phyloP scores from a whole-genome alignment of 345 rosid species.

The Cardamine occulta region DNA sequence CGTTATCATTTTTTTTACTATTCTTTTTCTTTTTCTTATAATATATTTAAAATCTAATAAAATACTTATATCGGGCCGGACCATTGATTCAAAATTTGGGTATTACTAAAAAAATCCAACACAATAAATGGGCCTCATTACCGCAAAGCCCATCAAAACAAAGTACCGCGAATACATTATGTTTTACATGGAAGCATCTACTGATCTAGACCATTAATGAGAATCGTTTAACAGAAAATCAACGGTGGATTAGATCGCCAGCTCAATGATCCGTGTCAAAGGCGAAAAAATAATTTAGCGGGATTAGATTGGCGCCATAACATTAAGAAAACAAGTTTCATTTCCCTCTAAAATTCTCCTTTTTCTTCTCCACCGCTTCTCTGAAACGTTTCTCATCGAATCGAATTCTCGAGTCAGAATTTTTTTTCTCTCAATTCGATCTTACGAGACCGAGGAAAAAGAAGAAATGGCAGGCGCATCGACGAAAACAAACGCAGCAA shows the following conservation, averaged over 20 bases:
- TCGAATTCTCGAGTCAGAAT: not conserved
- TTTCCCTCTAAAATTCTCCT: constrained; percentile 37
- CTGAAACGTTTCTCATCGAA: not conserved
- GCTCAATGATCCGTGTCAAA: constrained; percentile 26
- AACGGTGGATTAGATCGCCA: constrained; percentile 18
- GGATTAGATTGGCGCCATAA: constrained; percentile 35
- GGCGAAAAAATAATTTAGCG: not conserved
- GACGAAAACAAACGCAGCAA: constrained; percentile 51
- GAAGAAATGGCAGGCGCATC: constrained; percentile 47
- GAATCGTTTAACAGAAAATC: not conserved
- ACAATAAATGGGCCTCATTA: not conserved
- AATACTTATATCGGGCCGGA: not conserved
- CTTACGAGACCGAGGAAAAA: not conserved
- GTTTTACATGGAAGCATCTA: not conserved
- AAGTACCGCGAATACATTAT: not conserved
- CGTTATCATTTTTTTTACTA: constrained; percentile 21
- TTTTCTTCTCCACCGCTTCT: constrained; percentile 33
- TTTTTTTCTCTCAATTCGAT: not conserved
- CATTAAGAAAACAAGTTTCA: not conserved
- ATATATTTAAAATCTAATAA: not conserved
- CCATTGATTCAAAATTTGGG: not conserved
- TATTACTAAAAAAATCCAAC: too few relatives aligned
- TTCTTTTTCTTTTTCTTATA: not conserved
- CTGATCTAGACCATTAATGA: constrained; percentile 15
- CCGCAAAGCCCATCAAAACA: not conserved